Percentiles rank a stretch among this genome's conserved stretches.
phyloP scores from a whole-genome alignment of 1,139 yeast genomes.

The Yamadazyma diddensiae region DNA sequence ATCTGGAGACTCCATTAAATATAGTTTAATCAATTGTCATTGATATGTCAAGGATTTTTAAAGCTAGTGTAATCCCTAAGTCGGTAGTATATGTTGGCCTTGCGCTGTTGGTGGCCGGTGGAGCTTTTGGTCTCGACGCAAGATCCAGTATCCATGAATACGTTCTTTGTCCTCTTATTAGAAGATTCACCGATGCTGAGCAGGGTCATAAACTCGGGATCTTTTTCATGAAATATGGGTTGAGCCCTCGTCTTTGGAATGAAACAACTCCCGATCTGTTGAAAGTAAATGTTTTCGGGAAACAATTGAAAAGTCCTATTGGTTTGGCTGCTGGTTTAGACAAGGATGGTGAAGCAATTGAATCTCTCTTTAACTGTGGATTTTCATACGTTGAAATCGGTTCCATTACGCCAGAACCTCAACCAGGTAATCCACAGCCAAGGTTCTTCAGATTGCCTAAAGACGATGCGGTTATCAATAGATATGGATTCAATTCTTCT shows the following conservation, averaged over 20 bases:
- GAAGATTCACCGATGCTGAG: conserved; percentile 78
- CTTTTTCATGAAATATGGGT: conserved; percentile 61
- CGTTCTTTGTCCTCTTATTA: conserved; percentile 69
- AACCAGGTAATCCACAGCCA: conserved; percentile 91
- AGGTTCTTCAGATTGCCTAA: conserved; percentile 81
- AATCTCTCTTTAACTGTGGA: conserved; percentile 72
- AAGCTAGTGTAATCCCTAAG: conserved; percentile 6
- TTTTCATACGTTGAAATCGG: conserved; percentile 93
- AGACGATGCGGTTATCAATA: conserved; percentile 88
- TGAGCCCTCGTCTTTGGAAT: conserved; percentile 58
- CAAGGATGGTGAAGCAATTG: conserved; percentile 93
- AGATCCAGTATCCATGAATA: conserved; percentile 83
- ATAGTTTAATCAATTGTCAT: too few species aligned
- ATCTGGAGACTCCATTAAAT: too few species aligned
- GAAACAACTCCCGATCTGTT: conserved; percentile 46
- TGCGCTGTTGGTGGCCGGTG: conserved; percentile 1
- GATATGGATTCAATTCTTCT: conserved; percentile 91
- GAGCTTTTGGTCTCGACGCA: conserved; percentile 49
- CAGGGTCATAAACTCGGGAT: conserved; percentile 79
- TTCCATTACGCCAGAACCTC: conserved; percentile 87
- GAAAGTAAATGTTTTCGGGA: conserved; percentile 63
- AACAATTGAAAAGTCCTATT: conserved; percentile 65
- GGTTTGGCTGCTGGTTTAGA: conserved; percentile 97
- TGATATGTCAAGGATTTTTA: conserved; percentile 1
- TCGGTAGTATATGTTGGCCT: conserved; percentile 3